Base-by-base conservation (phyloP, 2,329 filamentous ascomycete genomes). In the Karstenula rhodostoma region DNA sequence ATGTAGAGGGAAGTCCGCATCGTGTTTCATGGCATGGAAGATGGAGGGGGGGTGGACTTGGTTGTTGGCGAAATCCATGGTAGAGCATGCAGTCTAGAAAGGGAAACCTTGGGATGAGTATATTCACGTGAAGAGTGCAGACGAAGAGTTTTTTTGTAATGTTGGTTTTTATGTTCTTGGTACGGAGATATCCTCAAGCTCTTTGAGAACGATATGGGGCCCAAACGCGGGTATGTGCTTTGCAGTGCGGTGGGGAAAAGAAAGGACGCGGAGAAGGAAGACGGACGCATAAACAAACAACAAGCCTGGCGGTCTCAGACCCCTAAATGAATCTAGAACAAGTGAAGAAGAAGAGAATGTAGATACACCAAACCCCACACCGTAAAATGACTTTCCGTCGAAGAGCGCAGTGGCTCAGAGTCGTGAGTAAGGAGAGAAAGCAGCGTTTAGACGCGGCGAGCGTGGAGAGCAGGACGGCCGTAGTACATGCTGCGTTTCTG, bases 401-500 rank as follows among this genome's bases (percentile, higher is more conserved):
- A 52, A 52, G 40, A 52, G 33, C 51, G 43, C 33, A 27, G 40
- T 15, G 22, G 17, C 29, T 51, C 27, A 15, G 35, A 12, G 40
- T 19, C 33, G 15, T 13, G 22, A 25, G 8, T n/a, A 44, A 29
- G 51, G 32, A 46, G 23, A 22, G 2, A 22, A 27, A 3, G 29
- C 6, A 48, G 27, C 8, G 37, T 49, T 59, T 62, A 56, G 33
- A 46, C 10, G 50, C 29, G 43, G 37, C 56, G 37, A 60, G 59
- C 48, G 19, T 52, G 70, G 52, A 71, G 73, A 17, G 70, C 70
- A 55, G 75, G 57, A 35, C 75, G 72, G 23, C 73, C 73, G 49
- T 72, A 68, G 68, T 71, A 72, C 8, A 43, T 44, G 51, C 64
- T 64, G 33, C 74, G 68, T 69, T 75, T 76, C 32, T 63, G 54